Evolutionary conservation across 1,284 basidiomycete species (phyloP), one percentile per base, ranked within the genome.

Genomic region (Cutaneotrichosporon sp.): DNA sequence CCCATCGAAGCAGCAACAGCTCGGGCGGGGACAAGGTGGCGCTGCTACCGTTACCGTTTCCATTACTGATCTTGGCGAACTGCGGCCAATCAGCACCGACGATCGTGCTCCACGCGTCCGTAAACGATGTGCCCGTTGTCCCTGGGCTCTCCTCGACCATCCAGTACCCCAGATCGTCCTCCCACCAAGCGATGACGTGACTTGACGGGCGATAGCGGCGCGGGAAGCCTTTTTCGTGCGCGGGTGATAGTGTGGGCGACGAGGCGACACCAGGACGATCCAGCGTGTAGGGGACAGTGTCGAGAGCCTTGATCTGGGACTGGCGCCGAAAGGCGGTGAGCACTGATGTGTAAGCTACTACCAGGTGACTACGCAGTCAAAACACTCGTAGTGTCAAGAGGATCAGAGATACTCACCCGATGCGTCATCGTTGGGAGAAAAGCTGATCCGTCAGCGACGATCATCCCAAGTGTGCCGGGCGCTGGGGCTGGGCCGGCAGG

Each of bases 121-220:
- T 20, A 18, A 69, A 53, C n/a, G 60, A 45, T 0, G 46, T 43
- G 8, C 20, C n/a, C 4, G 24, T 36, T 31, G 31, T 20, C 10
- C 47, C 42, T 1, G 50, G 14, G 5, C 46, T 62, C 9, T 64
- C 59, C 1, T 63, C 62, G 5, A 72, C 31, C 36, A 72, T 49
- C 73, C 73, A 75, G 18, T 62, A 58, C 1, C 73, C 73, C 3
- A 62, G 36, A 3, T 55, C 66, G 53, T 73, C 72, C 42, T 75
- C 73, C 72, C 72, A 75, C 72, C 71, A 75, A 0, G 69, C 73
- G 4, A 72, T 4, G 2, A 71, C 51, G 9, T 36, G 42, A 6
- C 25, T 22, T 11, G 60, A 56, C 0, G 61, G 57, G 5, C 61
- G 66, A 42, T 49, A 65, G 2, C 61, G 57, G 11, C 64, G 46